Evolutionary conservation across 1,139 yeast genomes (phyloP).

Genomic region (Yamadazyma taylorii): DNA sequence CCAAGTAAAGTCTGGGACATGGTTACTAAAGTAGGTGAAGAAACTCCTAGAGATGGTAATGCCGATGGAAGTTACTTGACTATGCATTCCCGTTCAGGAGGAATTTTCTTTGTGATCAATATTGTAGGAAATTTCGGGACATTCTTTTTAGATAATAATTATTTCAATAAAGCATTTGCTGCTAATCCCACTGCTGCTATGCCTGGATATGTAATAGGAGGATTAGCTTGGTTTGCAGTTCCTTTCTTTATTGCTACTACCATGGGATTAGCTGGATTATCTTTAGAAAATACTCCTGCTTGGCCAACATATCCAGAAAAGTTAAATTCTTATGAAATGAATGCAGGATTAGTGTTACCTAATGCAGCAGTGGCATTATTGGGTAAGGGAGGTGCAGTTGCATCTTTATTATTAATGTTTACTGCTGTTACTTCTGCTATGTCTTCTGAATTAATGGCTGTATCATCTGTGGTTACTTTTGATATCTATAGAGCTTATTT

Average conservation of each 20-base stretch:
- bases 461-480: conserved; percentile 79
- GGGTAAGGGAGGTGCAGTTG: conserved; percentile 87
- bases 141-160: conserved; percentile 85
- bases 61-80: conserved; percentile 78
- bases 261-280: conserved; percentile 78
- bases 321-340: conserved; percentile 65
- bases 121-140: conserved; percentile 88
- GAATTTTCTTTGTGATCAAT: conserved; percentile 81
- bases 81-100: conserved; percentile 74
- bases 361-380: conserved; percentile 82
- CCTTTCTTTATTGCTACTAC: conserved; percentile 83
- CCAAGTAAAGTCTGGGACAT: conserved; percentile 79
- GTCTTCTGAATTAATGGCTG: conserved; percentile 88
- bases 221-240: conserved; percentile 89
- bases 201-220: conserved; percentile 90
- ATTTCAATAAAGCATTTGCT: conserved; percentile 89
- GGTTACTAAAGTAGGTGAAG: conserved; percentile 55
- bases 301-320: conserved; percentile 79
- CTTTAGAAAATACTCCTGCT: conserved; percentile 61
- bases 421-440: conserved; percentile 81
- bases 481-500: conserved; percentile 81
- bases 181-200: conserved; percentile 81
- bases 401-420: conserved; percentile 72
- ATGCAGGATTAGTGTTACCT: conserved; percentile 81
- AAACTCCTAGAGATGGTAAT: conserved; percentile 69